A percentile compares a stretch with the other conserved stretches of the same genome.
Conservation (phyloP, 78 protist genomes). For the Protostelium mycophagum region DNA sequence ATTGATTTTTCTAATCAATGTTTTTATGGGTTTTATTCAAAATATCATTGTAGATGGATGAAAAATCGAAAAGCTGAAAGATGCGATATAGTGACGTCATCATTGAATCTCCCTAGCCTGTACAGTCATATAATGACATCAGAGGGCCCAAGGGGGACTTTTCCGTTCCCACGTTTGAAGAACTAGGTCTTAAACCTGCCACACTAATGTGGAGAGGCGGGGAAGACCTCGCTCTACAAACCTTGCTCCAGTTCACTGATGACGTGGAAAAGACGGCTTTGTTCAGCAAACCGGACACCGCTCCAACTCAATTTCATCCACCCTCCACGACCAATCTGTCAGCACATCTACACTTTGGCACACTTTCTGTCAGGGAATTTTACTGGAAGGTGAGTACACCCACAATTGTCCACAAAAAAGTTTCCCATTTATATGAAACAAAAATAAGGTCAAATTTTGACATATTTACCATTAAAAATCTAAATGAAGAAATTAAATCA, state of each 20-base stretch:
- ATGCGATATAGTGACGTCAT: too few relatives aligned
- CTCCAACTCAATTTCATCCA: neutral
- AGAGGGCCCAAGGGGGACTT: constrained; percentile 1
- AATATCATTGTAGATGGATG: neutral
- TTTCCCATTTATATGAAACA: too few relatives aligned
- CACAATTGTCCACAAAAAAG: too few relatives aligned
- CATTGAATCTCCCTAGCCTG: too few relatives aligned
- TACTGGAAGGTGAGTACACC: neutral
- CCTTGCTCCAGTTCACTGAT: neutral
- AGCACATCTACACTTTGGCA: neutral
- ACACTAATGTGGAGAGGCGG: neutral
- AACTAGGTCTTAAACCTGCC: neutral
- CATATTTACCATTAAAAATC: too few relatives aligned
- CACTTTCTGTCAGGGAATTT: neutral
- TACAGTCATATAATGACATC: neutral
- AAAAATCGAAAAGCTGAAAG: too few relatives aligned
- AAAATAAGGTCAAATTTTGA: too few relatives aligned
- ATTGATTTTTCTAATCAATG: neutral
- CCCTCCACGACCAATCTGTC: neutral
- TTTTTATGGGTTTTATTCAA: too few relatives aligned
- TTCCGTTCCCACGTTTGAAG: neutral
- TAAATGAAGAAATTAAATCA: too few relatives aligned
- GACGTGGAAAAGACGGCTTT: neutral
- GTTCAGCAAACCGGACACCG: neutral
- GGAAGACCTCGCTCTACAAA: neutral